phyloP scores from a whole-genome alignment of 1,139 yeast genomes.

The Zhuliangozyma blackwelliae region DNA sequence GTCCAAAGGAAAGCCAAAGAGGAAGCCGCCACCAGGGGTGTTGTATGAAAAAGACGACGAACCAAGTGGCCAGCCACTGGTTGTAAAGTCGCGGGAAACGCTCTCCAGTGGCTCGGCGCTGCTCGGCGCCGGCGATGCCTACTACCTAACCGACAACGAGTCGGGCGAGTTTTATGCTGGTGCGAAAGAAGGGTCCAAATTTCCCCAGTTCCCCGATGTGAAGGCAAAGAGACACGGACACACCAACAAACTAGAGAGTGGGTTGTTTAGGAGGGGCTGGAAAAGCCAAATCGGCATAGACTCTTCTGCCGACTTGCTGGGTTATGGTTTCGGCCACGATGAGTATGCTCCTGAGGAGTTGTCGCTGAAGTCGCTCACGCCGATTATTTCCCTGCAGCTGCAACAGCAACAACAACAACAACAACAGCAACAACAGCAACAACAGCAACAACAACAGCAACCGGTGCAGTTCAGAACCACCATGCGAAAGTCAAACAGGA shows the following conservation, averaged over 20 bases:
- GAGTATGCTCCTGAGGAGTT: neutral
- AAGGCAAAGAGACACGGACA: constrained; percentile 5
- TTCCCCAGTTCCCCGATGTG: constrained; percentile 28
- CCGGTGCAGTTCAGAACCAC: constrained; percentile 57
- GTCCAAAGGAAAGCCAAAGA: constrained; percentile 11
- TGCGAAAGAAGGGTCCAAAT: constrained; percentile 4
- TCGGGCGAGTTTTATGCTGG: constrained; percentile 1
- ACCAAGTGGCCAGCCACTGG: too few relatives aligned
- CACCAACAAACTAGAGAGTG: constrained; percentile 3
- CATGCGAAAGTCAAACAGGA: constrained; percentile 55
- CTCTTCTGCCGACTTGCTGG: too few relatives aligned
- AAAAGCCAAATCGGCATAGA: constrained; percentile 9
- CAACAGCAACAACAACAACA: neutral
- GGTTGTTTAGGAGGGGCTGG: constrained; percentile 9
- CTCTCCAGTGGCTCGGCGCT: constrained; percentile 15
- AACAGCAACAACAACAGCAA: constrained; percentile 14
- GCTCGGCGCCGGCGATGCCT: constrained; percentile 4
- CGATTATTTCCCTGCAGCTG: neutral
- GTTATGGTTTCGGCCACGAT: too few relatives aligned
- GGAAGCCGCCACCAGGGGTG: constrained; percentile 27
- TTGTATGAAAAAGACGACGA: constrained; percentile 3
- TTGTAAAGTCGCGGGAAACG: constrained; percentile 6
- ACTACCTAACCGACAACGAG: constrained; percentile 12
- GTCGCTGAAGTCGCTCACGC: neutral
- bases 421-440: constrained; percentile 7